These are phyloP conservation scores for Spathaspora girioi DNA, from an alignment of 805 yeast species.

Conservation along the genomic window DNA sequence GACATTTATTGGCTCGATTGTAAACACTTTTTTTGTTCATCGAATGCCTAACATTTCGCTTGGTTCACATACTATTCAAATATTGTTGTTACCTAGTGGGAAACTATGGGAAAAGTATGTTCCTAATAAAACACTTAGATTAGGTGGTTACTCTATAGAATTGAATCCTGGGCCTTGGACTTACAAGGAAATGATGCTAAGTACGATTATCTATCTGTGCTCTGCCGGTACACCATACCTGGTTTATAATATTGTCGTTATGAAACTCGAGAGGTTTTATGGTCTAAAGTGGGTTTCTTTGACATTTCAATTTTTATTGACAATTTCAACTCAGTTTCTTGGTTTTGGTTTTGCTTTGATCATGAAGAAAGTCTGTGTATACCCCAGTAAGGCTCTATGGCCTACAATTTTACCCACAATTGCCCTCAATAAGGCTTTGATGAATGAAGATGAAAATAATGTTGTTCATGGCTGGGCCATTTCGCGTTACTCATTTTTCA, in stretches of 20 bases:
- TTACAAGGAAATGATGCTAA: conserved; percentile 43
- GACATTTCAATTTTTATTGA: conserved; percentile 52
- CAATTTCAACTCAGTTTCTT: conserved; percentile 54
- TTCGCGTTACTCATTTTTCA: conserved; percentile 39
- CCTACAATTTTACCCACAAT: conserved; percentile 42
- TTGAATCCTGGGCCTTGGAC: conserved; percentile 43
- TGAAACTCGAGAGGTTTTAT: conserved; percentile 40
- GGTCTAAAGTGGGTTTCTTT: conserved; percentile 43
- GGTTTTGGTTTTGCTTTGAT: conserved; percentile 69
- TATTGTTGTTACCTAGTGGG: conserved; percentile 37
- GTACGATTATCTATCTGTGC: conserved; percentile 41
- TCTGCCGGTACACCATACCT: conserved; percentile 41
- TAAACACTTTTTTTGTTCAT: conserved; percentile 41
- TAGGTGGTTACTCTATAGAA: conserved; percentile 22
- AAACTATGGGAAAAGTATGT: conserved; percentile 34
- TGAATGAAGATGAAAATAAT: conserved; percentile 24
- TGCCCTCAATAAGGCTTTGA: conserved; percentile 39
- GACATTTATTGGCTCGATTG: conserved; percentile 38
- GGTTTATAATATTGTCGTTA: conserved; percentile 39
- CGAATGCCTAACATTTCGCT: conserved; percentile 34
- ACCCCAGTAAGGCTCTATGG: conserved; percentile 42
- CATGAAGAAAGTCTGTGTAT: conserved; percentile 51
- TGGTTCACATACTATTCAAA: conserved; percentile 37
- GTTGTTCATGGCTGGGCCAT: conserved; percentile 34
- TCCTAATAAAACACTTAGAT: conserved; percentile 20